Conservation (phyloP, 1,139 yeast species). For the Kurtzmaniella quercitrusa region DNA sequence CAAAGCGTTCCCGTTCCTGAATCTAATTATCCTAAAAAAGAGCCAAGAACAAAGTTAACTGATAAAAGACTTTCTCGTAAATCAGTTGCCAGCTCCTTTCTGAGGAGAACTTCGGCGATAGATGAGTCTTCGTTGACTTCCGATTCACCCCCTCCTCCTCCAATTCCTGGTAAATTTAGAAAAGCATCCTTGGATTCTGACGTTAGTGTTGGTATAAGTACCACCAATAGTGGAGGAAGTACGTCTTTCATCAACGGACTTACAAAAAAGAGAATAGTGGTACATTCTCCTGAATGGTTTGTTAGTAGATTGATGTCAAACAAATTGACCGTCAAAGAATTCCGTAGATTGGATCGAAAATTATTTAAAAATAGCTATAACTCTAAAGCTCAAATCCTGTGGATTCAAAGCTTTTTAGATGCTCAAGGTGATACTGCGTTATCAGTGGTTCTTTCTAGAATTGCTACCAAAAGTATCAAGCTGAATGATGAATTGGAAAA, state of each 20-base stretch:
- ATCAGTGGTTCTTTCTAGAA: conserved; percentile 34
- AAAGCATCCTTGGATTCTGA: conserved; percentile 1
- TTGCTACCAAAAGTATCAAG: conserved; percentile 41
- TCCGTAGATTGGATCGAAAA: conserved; percentile 31
- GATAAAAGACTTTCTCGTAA: neutral
- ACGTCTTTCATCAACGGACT: conserved; percentile 3
- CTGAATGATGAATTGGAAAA: conserved; percentile 43
- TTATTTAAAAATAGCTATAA: conserved; percentile 19
- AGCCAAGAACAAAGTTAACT: neutral
- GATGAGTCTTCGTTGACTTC: neutral
- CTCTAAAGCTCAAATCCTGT: conserved; percentile 19
- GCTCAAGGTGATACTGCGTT: conserved; percentile 46
- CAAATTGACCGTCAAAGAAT: conserved; percentile 31
- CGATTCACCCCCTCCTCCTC: neutral
- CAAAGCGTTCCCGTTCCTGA: neutral
- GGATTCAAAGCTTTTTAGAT: conserved; percentile 31
- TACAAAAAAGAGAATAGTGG: conserved; percentile 22
- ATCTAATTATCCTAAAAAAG: neutral
- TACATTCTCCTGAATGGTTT: conserved; percentile 43
- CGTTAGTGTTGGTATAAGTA: neutral
- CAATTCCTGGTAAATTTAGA: neutral
- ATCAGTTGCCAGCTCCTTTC: neutral
- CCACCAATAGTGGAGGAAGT: conserved; percentile 2
- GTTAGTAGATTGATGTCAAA: conserved; percentile 35
- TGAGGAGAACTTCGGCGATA: neutral